These are phyloP conservation scores for Diutina rugosa DNA, from an alignment of 1,139 yeast genomes.

Conservation along the genomic window DNA sequence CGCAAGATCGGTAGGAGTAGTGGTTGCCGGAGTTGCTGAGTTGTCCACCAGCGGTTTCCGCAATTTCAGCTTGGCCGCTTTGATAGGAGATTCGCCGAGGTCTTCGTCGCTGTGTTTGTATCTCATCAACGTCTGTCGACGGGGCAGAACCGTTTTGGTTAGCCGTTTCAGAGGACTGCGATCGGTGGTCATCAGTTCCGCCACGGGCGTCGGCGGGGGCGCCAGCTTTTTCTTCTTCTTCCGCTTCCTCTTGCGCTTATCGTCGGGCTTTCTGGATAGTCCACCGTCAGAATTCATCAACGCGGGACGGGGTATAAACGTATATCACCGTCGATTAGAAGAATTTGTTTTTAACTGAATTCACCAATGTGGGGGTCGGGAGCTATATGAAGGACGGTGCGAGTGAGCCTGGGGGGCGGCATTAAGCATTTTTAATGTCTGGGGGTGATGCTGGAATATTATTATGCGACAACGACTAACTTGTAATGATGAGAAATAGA, in stretches of 20 bases:
- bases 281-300: conserved; percentile 2
- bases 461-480: no score
- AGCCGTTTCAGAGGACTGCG: background rate
- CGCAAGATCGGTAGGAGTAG: conserved; percentile 2
- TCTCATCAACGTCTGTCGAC: conserved; percentile 28
- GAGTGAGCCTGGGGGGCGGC: background rate
- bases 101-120: conserved; percentile 21
- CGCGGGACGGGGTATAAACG: background rate
- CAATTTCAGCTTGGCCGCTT: conserved; percentile 18
- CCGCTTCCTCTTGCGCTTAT: background rate
- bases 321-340: background rate
- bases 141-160: conserved; percentile 10
- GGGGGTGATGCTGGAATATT: background rate
- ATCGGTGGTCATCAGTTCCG: background rate
- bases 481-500: no score
- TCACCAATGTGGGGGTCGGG: background rate
- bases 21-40: conserved; percentile 4
- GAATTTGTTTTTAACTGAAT: background rate
- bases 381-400: background rate
- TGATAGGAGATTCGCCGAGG: conserved; percentile 11
- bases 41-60: background rate
- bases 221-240: background rate
- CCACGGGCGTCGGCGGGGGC: background rate
- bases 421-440: background rate
- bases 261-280: conserved; percentile 2